Evolutionary conservation across 1,139 yeast species (phyloP), one percentile per base, ranked within the genome.

Genomic region (Yamadazyma trypodendri): DNA sequence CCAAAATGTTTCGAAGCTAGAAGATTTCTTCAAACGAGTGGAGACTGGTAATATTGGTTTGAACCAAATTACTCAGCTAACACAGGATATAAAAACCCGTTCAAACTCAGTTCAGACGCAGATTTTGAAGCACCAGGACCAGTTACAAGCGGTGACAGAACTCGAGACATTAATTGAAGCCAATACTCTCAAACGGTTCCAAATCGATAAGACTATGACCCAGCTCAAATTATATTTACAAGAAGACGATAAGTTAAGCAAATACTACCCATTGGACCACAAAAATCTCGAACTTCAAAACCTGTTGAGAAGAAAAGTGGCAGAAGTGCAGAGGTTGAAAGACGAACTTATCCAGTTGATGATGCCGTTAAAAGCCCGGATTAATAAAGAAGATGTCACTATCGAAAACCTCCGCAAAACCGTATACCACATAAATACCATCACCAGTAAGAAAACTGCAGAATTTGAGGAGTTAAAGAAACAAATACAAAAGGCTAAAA

Each of bases 281-380:
- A 52, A 48, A 32, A 50, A 51, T 29, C 55, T 51, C 27, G 25
- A 41, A 9, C 38, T 56, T 28, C 56, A 51, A 42, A 49, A 28
- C 1, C 42, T 37, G 7, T 34, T 62, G 12, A 49, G 65, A 9
- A 39, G 29, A 15, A 60, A 59, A 36, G 40, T 58, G 13, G 28
- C 37, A 2, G 37, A 40, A 6, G 48, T 60, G 7, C 40, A 48
- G 30, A 32, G 40, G 5, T 43, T 54, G 9, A 57, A 56, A 40
- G 49, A 52, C 21, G 40, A 53, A 23, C 36, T 60, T 11, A 41
- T 51, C 7, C 31, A 44, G n/a, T 32, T 43, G 27, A 44, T 62
- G 46, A 54, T 61, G 51, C 61, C 65, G 2, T 40, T 61, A 9
- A 62, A 61, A 35, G 58, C 61, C 2, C 48, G 42, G 33, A 36